Percentiles rank a stretch among this genome's conserved stretches.
Conservation (phyloP, 495 filamentous ascomycete species). For the Aspergillus conjunctus region DNA sequence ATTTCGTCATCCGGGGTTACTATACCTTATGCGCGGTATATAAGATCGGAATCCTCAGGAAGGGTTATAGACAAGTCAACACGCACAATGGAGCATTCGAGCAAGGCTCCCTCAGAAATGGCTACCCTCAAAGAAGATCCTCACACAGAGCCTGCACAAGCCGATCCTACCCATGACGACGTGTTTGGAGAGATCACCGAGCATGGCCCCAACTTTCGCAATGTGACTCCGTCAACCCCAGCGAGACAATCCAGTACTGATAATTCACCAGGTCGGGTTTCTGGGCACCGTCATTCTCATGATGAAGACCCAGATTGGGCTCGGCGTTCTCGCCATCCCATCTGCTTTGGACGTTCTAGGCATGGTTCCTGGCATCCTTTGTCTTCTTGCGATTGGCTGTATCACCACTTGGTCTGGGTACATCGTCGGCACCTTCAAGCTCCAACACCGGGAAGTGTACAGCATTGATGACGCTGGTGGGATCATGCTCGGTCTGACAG, state of each 20-base stretch:
- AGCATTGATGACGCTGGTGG: constrained; percentile 64
- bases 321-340: constrained; percentile 59
- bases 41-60: too few relatives aligned
- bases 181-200: constrained; percentile 21
- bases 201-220: constrained; percentile 18
- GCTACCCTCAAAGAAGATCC: background rate
- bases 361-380: constrained; percentile 51
- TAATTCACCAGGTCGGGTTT: constrained; percentile 19
- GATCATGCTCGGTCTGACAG: constrained; percentile 59
- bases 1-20: background rate
- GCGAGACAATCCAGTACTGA: background rate
- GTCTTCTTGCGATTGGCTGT: constrained; percentile 55
- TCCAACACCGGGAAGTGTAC: constrained; percentile 59
- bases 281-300: constrained; percentile 23
- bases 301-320: constrained; percentile 47
- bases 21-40: background rate
- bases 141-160: background rate
- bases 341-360: constrained; percentile 56
- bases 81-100: too few relatives aligned
- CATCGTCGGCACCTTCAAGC: constrained; percentile 65
- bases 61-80: too few relatives aligned
- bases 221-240: constrained; percentile 6
- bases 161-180: constrained; percentile 5
- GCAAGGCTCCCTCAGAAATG: background rate
- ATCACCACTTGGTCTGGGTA: constrained; percentile 68